Conservation (phyloP, 352 stramenopile genomes). For the Pythium periplocum region DNA sequence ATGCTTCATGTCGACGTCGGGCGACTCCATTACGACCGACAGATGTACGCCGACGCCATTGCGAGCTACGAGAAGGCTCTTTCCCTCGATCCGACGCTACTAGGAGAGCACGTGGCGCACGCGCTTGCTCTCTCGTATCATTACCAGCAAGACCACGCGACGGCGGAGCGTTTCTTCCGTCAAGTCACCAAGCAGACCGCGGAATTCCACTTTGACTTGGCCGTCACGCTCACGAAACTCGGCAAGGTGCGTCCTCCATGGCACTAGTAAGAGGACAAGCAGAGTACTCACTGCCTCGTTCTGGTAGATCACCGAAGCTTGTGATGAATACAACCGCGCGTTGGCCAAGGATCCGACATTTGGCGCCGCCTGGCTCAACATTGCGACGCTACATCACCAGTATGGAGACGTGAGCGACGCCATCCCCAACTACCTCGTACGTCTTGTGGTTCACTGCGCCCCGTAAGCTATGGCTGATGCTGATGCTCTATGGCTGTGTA, state of each 20-base stretch:
- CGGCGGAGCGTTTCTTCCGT: conserved; percentile 27
- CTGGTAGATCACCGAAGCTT: conserved; percentile 36
- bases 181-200: conserved; percentile 18
- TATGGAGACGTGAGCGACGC: conserved; percentile 47
- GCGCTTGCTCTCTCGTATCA: conserved; percentile 35
- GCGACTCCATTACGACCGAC: conserved; percentile 12
- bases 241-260: conserved; percentile 20
- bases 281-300: not conserved
- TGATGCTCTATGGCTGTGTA: conserved; percentile 5
- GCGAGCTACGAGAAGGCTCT: conserved; percentile 5
- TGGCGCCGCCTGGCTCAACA: conserved; percentile 46
- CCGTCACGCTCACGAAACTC: conserved; percentile 35
- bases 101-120: conserved; percentile 13
- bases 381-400: conserved; percentile 60
- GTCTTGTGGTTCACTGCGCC: conserved; percentile 3
- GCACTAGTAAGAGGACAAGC: not conserved
- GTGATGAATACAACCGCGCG: conserved; percentile 36
- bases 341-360: conserved; percentile 25
- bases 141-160: conserved; percentile 18
- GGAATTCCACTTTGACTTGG: conserved; percentile 47
- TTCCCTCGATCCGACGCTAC: not conserved
- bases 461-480: conserved; percentile 4
- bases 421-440: conserved; percentile 41
- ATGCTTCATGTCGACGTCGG: conserved; percentile 26
- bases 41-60: conserved; percentile 14